Percentiles rank a stretch among this genome's conserved stretches.
These are phyloP conservation scores for Phytophthora kernoviae DNA, from an alignment of 352 stramenopile species.

Conservation along the genomic window DNA sequence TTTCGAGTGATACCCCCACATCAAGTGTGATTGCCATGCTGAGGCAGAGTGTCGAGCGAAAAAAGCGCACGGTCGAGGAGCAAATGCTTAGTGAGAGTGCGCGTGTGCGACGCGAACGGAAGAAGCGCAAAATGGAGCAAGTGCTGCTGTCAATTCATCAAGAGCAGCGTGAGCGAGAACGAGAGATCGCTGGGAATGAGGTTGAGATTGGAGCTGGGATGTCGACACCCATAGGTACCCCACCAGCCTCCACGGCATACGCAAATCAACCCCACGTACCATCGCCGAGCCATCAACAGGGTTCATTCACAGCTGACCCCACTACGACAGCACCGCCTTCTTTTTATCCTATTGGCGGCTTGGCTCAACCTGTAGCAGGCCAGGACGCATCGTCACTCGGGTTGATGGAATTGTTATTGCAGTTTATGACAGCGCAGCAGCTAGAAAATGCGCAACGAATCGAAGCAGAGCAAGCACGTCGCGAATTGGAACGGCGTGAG, in stretches of 20 bases:
- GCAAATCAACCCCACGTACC: neutral
- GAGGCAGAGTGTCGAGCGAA: constrained; percentile 59
- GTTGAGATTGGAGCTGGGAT: neutral
- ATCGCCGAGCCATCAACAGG: neutral
- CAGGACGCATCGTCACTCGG: constrained; percentile 27
- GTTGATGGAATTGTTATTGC: constrained; percentile 56
- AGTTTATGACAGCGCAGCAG: constrained; percentile 62
- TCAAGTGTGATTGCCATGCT: constrained; percentile 55
- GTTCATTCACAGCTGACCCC: neutral
- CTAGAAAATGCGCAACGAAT: constrained; percentile 38
- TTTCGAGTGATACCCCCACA: constrained; percentile 19
- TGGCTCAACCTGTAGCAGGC: neutral
- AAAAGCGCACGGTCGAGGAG: constrained; percentile 50
- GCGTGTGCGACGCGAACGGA: constrained; percentile 58
- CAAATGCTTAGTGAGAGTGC: constrained; percentile 57
- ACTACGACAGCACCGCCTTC: neutral
- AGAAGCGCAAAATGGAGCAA: constrained; percentile 69
- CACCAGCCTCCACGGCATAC: neutral
- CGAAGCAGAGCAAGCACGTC: constrained; percentile 39
- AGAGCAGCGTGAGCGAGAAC: constrained; percentile 42
- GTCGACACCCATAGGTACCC: constrained; percentile 1
- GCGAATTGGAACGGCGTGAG: constrained; percentile 27
- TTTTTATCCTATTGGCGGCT: neutral
- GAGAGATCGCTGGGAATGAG: constrained; percentile 5
- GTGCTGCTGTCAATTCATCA: constrained; percentile 54